These are phyloP conservation scores for Nakaseomyces nivariensis DNA, from an alignment of 1,139 yeast genomes.

Conservation along the genomic window DNA sequence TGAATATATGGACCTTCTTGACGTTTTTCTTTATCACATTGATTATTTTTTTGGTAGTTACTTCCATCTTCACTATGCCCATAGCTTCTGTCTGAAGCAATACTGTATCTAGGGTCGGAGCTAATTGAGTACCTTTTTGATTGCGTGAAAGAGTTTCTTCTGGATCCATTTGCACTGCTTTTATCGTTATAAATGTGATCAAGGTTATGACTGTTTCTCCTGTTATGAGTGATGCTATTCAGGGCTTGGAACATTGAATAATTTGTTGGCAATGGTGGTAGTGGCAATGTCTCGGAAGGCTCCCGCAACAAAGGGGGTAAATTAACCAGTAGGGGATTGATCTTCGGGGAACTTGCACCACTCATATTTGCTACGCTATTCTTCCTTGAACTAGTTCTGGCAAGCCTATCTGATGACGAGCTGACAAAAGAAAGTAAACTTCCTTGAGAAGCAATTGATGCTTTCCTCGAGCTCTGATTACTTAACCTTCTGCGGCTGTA, in stretches of 20 bases:
- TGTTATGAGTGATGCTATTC: slow-evolving; percentile 2
- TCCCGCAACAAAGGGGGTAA: slow-evolving; percentile 40
- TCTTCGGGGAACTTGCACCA: not conserved
- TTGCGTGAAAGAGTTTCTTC: not conserved
- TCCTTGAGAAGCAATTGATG: slow-evolving; percentile 26
- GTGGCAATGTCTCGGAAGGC: slow-evolving; percentile 18
- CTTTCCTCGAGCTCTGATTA: slow-evolving; percentile 4
- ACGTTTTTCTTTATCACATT: not conserved
- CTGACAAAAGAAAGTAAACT: slow-evolving; percentile 28
- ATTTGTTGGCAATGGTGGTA: slow-evolving; percentile 3
- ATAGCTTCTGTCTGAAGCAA: not conserved
- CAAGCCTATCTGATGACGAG: slow-evolving; percentile 21
- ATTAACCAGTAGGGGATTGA: slow-evolving; percentile 16
- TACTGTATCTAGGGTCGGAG: slow-evolving; percentile 1
- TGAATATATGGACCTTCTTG: not conserved
- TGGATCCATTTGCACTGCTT: slow-evolving; percentile 8
- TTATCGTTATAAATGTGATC: slow-evolving; percentile 13
- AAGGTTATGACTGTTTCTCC: slow-evolving; percentile 10
- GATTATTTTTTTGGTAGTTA: not conserved
- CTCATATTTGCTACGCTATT: slow-evolving; percentile 8
- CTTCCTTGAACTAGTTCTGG: slow-evolving; percentile 9
- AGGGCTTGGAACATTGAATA: not conserved
- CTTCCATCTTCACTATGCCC: not conserved
- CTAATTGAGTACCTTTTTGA: not conserved
- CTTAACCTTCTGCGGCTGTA: not conserved